Base-by-base conservation (phyloP, 2,329 filamentous ascomycete species). In the Cadophora luteo-olivacea region DNA sequence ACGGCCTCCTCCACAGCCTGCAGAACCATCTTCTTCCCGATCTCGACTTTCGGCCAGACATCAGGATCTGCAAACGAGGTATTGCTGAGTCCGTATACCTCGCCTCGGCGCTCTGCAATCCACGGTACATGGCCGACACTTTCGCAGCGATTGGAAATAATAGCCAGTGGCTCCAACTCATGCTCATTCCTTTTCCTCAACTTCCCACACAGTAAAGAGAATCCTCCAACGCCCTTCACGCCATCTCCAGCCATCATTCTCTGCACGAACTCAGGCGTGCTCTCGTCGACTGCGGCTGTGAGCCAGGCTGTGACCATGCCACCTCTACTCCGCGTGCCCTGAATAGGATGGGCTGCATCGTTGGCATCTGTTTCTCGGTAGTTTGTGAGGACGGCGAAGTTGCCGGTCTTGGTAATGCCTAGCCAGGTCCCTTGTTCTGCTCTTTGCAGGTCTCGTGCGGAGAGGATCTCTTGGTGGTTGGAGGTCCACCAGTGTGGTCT, bases 401-500 rank as follows among this genome's bases (percentile, higher is more conserved):
- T 83, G 14, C 89, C 89, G 3, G 82, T 79, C 72, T 84, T 84
- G 58, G 85, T 89, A 69, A 91, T 81, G 67, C 89, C 89, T 45
- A 91, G 80, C 89, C 89, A 91, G 16, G 89, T 91, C 45, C 89
- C 89, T 72, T 85, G 84, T 73, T 90, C 87, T 57, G 82, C 81
- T 41, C 88, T 83, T 75, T 89, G 86, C 14, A 90, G 83, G 76
- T 91, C 88, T 67, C 87, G 83, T 24, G 88, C 82, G 6, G 87
- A 90, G 36, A 91, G 83, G 63, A 90, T 75, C 33, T 76, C 55
- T 62, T 77, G 77, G 41, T 75, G 67, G 22, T 71, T 67, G 19
- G 66, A 69, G 22, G 70, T 51, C 87, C 88, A 91, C 88, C 88
- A 91, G 77, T 89, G 84, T 7, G 88, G 88, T 68, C 86, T 82